phyloP scores from a whole-genome alignment of 1,284 basidiomycete species.

The Tremellales sp. region DNA sequence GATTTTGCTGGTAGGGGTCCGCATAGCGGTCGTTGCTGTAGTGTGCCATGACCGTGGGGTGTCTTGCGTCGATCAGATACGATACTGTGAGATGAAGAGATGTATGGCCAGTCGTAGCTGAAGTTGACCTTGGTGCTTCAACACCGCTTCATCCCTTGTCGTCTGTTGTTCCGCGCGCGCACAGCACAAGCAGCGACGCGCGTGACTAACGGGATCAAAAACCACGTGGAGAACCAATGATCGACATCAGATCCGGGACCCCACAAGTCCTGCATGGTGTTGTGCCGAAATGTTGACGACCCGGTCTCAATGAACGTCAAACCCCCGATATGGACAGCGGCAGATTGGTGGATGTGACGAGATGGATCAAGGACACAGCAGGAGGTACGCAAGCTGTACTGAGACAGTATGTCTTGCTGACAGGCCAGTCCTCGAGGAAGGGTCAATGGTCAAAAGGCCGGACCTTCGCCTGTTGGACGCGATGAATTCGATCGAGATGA shows the following conservation, averaged over 20 bases:
- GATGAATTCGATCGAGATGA: slow-evolving; percentile 83
- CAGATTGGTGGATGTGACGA: not conserved
- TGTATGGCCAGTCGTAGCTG: not conserved
- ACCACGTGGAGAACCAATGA: no score
- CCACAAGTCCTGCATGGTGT: no score
- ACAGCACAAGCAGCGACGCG: not conserved
- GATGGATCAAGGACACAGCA: not conserved
- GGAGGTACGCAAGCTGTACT: no score
- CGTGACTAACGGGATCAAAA: not conserved
- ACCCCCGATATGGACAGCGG: no score
- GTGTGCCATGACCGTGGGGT: no score
- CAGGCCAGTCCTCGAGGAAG: slow-evolving; percentile 64
- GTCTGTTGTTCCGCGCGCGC: no score
- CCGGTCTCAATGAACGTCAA: no score
- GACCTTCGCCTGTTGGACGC: slow-evolving; percentile 73
- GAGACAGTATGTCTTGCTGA: no score
- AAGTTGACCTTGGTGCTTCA: not conserved
- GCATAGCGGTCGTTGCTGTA: not conserved
- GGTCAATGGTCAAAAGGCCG: slow-evolving; percentile 63
- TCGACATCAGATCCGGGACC: no score
- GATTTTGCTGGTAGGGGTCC: not conserved
- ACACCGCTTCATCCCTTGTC: not conserved
- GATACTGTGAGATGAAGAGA: no score
- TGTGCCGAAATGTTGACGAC: no score
- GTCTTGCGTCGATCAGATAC: no score